Evolutionary conservation across 192 early-diverging fungal species (phyloP), one percentile per base, ranked within the genome.

Genomic region (Entomortierella lignicola): DNA sequence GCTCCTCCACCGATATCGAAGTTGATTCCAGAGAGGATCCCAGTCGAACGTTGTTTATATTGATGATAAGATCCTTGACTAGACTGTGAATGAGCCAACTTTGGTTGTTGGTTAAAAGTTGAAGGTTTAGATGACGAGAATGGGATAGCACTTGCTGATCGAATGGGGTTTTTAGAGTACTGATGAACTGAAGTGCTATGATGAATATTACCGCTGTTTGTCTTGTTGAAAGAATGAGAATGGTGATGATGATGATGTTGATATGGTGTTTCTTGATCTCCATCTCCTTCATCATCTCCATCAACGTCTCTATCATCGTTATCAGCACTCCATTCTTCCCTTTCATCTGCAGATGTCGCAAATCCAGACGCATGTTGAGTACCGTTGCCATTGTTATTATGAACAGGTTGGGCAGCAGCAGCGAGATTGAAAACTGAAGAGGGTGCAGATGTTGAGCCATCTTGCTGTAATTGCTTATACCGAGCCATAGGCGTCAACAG

Each of bases 291-390:
- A 0, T 61, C 74, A 8, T 79, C 75, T 0, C 75, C 68, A 48
- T 79, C 75, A 47, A 64, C 75, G 52, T 79, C 67, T 0, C 75
- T 63, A 61, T 79, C 75, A 6, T 58, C 64, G 51, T 63, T 63
- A 55, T 79, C 75, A 4, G 61, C 63, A 51, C 75, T 79, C 75
- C 75, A 79, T n/a, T 79, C 75, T 11, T 79, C 68, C 12, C 75
- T 67, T 37, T 79, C 75, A 31, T 79, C 75, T 2, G 75, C 68
- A 63, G 75, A 79, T 25, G 62, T 65, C 6, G 44, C 62, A 37
- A 70, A 70, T 20, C 75, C 75, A 26, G 74, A 69, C 4, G 23
- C 67, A 26, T 52, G 34, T 7, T 63, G 26, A n/a, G 30, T 34
- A n/a, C 27, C 17, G 26, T 12, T 50, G 32, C 52, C 17, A 25